Evolutionary conservation across 2,329 filamentous ascomycete species (phyloP).

Genomic region (Diaporthe velutina): DNA sequence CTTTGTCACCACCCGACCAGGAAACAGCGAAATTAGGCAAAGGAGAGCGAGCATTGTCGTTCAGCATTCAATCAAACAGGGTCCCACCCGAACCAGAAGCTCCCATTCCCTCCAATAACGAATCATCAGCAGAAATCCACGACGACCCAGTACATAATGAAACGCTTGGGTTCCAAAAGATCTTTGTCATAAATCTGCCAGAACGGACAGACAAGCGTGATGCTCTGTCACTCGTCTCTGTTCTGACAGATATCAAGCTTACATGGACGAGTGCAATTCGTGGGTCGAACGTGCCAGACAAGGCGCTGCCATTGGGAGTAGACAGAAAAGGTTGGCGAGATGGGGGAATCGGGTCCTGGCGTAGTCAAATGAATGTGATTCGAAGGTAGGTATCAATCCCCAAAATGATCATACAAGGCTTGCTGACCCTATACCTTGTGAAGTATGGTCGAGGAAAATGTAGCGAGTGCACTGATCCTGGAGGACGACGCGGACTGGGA

Average conservation of each 20-base stretch:
- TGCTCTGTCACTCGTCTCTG: constrained; percentile 57
- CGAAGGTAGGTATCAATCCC: constrained; percentile 40
- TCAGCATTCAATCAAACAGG: not conserved
- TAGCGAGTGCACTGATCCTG: constrained; percentile 53
- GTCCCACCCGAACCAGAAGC: not conserved
- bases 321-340: constrained; percentile 54
- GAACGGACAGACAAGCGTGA: constrained; percentile 63
- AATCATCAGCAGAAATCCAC: not conserved
- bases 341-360: constrained; percentile 48
- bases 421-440: not conserved
- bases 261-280: constrained; percentile 59
- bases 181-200: constrained; percentile 61
- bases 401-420: too few species aligned
- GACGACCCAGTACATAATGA: constrained; percentile 32
- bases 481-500: constrained; percentile 59
- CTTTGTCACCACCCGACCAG: not conserved
- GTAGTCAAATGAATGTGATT: constrained; percentile 54
- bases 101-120: not conserved
- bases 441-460: constrained; percentile 50
- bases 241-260: constrained; percentile 56
- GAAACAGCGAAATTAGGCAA: not conserved
- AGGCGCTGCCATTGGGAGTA: constrained; percentile 54
- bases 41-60: not conserved
- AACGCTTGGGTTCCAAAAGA: constrained; percentile 53
- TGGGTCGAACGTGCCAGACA: constrained; percentile 55